Evolutionary conservation across 306 rosid species (phyloP), one percentile per base, ranked within the genome.

Genomic region (Nissolia schottii): DNA sequence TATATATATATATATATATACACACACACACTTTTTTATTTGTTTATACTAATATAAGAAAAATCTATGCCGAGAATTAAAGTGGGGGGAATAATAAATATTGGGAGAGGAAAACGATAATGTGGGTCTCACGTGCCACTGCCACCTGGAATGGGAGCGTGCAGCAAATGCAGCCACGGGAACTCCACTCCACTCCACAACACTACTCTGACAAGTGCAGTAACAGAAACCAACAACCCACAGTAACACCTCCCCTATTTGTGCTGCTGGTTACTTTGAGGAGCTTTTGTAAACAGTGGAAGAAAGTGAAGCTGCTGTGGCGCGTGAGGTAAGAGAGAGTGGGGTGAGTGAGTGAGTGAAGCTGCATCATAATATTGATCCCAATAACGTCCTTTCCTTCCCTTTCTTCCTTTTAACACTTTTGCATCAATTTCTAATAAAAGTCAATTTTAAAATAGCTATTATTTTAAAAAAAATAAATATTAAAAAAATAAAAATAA

Each of bases 111-210:
- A 15, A 62, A 51, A 57, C 51, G 43, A 7, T 65, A 29, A 71
- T 84, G 89, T 9, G 74, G 70, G n/a, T n/a, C 68, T 81, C 88
- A 80, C 87, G 85, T 86, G 94, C 73, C 49, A 57, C 38, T 53
- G 73, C 31, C 32, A 74, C 38, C 28, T 16, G 71, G 31, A 76
- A 57, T 43, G 79, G 79, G 67, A 60, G 57, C 66, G 80, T 80
- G 84, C 77, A 48, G 84, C 77, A 48, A 73, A 38, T 57, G 64
- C 64, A 28, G 6, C 54, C 66, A 50, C 54, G 71, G 71, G 76
- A 70, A 16, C n/a, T 73, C 9, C 61, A 27, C 67, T 70, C 23
- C 67, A 27, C 66, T 70, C 31, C 59, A 64, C 46, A 63, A 15
- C 59, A 64, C 46, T 71, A 15, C 29, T 25, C 82, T 78, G 74